Evolutionary conservation across 2,329 filamentous ascomycete species (phyloP).

Genomic region (Fusarium nygamai): DNA sequence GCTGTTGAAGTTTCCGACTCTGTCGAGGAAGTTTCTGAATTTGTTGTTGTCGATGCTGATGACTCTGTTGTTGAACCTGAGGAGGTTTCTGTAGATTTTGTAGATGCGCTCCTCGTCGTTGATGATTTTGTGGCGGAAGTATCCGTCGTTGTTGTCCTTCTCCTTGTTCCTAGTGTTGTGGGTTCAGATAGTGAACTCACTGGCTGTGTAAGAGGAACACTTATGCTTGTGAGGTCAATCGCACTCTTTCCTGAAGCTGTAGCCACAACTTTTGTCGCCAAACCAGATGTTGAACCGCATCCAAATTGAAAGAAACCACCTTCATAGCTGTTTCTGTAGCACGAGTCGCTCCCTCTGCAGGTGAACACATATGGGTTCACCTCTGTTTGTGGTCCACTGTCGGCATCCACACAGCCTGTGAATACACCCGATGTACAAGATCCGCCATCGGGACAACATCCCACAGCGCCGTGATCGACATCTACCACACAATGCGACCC

Average conservation of each 20-base stretch:
- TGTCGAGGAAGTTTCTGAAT: slow-evolving; percentile 18
- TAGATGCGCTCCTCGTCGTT: slow-evolving; percentile 11
- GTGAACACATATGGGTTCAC: slow-evolving; percentile 67
- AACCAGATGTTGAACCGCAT: slow-evolving; percentile 59
- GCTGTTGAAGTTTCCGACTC: slow-evolving; percentile 17
- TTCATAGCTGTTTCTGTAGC: slow-evolving; percentile 65
- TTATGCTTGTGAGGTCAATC: slow-evolving; percentile 51
- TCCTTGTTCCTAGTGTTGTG: slow-evolving; percentile 51
- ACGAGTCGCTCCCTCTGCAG: slow-evolving; percentile 61
- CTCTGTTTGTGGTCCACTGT: slow-evolving; percentile 59
- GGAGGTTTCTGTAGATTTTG: slow-evolving; percentile 19
- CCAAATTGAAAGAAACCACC: slow-evolving; percentile 67
- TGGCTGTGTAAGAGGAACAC: slow-evolving; percentile 53
- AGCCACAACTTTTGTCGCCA: slow-evolving; percentile 60
- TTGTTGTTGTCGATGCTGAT: background rate
- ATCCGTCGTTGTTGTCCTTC: slow-evolving; percentile 20
- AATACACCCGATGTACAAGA: slow-evolving; percentile 65
- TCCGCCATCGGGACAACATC: slow-evolving; percentile 64
- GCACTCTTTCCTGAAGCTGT: slow-evolving; percentile 54
- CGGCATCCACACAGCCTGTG: slow-evolving; percentile 65
- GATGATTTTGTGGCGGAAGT: slow-evolving; percentile 13
- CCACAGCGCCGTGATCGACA: slow-evolving; percentile 58
- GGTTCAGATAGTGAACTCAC: slow-evolving; percentile 53
- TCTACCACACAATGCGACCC: slow-evolving; percentile 69
- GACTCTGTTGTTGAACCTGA: background rate